A percentile compares a stretch with the other conserved stretches of the same genome.
Evolutionary conservation across 441 rosid species (phyloP).

Genomic region (Populus hybrid): DNA sequence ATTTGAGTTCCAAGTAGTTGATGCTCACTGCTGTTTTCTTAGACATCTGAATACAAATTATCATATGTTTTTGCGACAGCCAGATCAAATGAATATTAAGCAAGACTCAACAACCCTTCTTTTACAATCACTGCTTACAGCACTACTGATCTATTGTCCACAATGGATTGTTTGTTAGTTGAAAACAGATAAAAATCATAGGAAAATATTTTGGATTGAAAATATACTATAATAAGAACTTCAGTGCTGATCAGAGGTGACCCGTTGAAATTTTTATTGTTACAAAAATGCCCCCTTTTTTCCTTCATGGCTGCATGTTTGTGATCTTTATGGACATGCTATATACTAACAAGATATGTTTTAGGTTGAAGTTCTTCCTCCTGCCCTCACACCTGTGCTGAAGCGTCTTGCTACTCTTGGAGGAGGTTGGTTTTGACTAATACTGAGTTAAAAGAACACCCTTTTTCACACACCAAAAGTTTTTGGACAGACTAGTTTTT

Average conservation of each 20-base stretch:
- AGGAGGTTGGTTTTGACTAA: constrained; percentile 4
- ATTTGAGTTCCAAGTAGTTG: background rate
- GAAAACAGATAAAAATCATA: background rate
- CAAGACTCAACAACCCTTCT: too few species aligned
- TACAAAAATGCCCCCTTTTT: background rate
- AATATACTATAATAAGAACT: background rate
- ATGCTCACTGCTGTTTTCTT: background rate
- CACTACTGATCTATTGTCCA: background rate
- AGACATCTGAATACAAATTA: background rate
- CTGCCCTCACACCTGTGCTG: background rate
- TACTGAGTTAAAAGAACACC: background rate
- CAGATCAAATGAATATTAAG: background rate
- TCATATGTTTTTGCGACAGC: background rate
- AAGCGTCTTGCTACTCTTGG: constrained; percentile 6
- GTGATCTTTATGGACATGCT: background rate
- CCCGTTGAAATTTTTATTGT: background rate
- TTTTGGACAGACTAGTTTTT: background rate
- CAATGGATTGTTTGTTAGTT: background rate
- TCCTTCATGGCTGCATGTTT: background rate
- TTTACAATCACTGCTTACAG: too few species aligned
- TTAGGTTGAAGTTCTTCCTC: constrained; percentile 14
- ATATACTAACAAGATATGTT: background rate
- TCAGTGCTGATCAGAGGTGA: background rate
- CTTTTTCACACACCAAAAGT: background rate
- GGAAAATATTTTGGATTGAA: background rate